These are phyloP conservation scores for Blastocystis sp. DNA, from an alignment of 352 stramenopile species.

Conservation along the genomic window DNA sequence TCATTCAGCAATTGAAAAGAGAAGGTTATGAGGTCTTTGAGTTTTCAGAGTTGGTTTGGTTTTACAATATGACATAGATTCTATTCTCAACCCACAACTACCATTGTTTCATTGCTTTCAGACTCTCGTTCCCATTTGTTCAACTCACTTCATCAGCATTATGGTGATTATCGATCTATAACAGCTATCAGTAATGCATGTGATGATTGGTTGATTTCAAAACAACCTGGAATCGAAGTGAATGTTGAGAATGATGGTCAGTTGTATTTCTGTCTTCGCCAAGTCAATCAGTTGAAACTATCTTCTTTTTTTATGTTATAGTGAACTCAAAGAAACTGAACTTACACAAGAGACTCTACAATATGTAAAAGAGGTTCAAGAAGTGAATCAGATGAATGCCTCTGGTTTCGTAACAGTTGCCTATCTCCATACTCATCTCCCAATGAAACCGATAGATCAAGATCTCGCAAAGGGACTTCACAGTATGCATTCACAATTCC, in stretches of 20 bases:
- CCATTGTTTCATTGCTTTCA: neutral
- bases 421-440: neutral
- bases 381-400: neutral
- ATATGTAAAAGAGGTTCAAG: neutral
- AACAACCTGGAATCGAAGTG: neutral
- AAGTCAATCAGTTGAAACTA: neutral
- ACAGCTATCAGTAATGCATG: neutral
- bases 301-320: neutral
- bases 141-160: neutral
- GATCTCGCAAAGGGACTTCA: neutral
- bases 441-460: neutral
- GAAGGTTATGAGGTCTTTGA: neutral
- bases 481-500: neutral
- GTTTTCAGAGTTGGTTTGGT: neutral
- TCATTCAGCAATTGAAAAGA: neutral
- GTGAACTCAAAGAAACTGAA: neutral
- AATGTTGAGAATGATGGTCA: constrained; percentile 3
- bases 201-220: neutral
- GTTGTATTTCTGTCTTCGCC: neutral
- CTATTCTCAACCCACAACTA: neutral
- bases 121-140: neutral
- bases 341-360: neutral
- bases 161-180: neutral
- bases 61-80: neutral
- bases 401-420: neutral